Base-by-base conservation (phyloP, 768 basidiomycete genomes). In the Auriscalpium microsporum region DNA sequence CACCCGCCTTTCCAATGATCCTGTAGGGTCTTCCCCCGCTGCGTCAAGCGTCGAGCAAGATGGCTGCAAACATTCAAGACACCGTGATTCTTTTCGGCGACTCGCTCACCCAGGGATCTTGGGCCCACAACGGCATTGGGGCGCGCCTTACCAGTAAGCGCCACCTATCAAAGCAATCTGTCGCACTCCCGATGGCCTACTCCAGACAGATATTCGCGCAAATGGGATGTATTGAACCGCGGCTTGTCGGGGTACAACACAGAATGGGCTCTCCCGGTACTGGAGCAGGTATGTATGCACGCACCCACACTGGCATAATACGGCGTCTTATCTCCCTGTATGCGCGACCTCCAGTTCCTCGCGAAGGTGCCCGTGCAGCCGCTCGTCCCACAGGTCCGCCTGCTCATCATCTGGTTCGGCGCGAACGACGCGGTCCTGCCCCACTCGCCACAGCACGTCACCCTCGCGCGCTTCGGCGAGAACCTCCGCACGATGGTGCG, bases 361-460 rank as follows among this genome's bases (percentile, higher is more conserved):
- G 80, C 83, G 13, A 80, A 75, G 56, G 74, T 69, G 59, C 62
- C 73, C 7, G 76, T 77, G 54, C 75, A 72, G 53, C 62, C 67
- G 19, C 69, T 76, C 51, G 72, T 74, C 38, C 84, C 87, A 8
- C 80, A 75, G 46, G 75, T 93, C 37, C 81, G 80, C 44, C 68
- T 94, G n/a, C 73, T 94, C 56, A 81, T 81, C 7, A 82, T 95
- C 64, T 96, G 91, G 91, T 89, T 90, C 57, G 93, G 93, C 48
- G 84, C 85, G 14, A 97, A 97, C 70, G 94, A 97, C 67, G 81
- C 94, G 7, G 81, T 79, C 61, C 73, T 89, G 50, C 68, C 71
- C 33, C 79, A 78, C 0, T 82, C 78, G 17, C 69, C 74, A 14
- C 94, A 95, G 64, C 86, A 92, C 65, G 87, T 94, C 45, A 86